phyloP scores from a whole-genome alignment of 2,329 filamentous ascomycete genomes.

The Fusarium sp. region DNA sequence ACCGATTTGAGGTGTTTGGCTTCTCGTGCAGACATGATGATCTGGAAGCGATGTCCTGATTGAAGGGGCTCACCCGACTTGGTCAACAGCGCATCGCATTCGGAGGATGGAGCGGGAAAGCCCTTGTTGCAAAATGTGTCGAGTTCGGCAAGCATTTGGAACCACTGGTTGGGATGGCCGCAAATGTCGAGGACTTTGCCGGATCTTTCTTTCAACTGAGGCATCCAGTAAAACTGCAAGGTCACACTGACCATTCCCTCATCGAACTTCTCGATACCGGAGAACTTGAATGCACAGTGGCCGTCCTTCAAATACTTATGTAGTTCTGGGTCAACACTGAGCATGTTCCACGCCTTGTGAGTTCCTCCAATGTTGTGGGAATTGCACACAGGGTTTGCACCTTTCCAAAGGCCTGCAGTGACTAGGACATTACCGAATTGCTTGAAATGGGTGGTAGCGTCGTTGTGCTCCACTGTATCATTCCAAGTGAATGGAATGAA shows the following conservation, averaged over 20 bases:
- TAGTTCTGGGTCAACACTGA: neutral
- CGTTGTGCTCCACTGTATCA: neutral
- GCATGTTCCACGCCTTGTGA: conserved; percentile 15
- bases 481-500: conserved; percentile 7
- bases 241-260: neutral
- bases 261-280: neutral
- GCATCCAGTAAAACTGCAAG: conserved; percentile 27
- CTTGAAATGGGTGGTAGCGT: neutral
- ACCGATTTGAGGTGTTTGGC: neutral
- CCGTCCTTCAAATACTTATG: neutral
- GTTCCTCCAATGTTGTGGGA: neutral
- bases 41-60: neutral
- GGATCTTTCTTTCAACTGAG: neutral
- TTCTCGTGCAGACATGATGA: neutral
- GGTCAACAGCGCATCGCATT: neutral
- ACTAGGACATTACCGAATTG: neutral
- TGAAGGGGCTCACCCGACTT: neutral
- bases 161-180: neutral
- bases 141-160: neutral
- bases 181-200: neutral
- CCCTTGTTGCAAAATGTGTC: neutral
- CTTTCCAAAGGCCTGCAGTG: accelerated
- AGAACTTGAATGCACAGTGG: neutral
- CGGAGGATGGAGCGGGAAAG: neutral
- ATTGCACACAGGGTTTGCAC: accelerated